These are phyloP conservation scores for Mentha longifolia DNA, from an alignment of 257 asterid species.

Conservation along the genomic window DNA sequence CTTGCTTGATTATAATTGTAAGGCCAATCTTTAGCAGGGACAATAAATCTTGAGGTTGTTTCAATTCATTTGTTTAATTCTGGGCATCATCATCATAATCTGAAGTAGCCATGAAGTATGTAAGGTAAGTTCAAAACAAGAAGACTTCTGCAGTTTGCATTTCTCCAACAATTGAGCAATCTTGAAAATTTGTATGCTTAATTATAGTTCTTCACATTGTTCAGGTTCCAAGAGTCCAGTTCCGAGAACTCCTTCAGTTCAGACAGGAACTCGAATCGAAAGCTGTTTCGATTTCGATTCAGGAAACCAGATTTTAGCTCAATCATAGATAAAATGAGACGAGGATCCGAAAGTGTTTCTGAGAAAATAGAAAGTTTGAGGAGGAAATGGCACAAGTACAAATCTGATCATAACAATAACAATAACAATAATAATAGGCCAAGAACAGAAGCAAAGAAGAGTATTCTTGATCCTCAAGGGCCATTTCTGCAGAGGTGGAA, in stretches of 20 bases:
- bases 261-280: neutral
- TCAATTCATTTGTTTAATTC: neutral
- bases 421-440: constrained; percentile 16
- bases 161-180: neutral
- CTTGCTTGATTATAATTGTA: too few species aligned
- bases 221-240: constrained; percentile 54
- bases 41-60: neutral
- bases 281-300: constrained; percentile 29
- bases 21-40: too few species aligned
- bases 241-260: constrained; percentile 39
- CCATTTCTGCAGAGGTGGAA: constrained; percentile 61
- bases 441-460: constrained; percentile 26
- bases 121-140: constrained; percentile 37
- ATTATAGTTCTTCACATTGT: neutral
- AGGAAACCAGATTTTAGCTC: constrained; percentile 41
- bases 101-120: constrained; percentile 38
- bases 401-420: neutral
- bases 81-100: too few species aligned
- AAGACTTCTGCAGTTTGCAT: neutral
- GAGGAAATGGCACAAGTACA: constrained; percentile 7
- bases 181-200: neutral
- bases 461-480: constrained; percentile 61
- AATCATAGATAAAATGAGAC: constrained; percentile 33
- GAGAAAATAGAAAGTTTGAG: constrained; percentile 40
- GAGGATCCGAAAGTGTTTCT: constrained; percentile 40